Percentiles rank a stretch among this genome's conserved stretches.
phyloP scores from a whole-genome alignment of 306 rosid species.

The Trichosanthes truncata region DNA sequence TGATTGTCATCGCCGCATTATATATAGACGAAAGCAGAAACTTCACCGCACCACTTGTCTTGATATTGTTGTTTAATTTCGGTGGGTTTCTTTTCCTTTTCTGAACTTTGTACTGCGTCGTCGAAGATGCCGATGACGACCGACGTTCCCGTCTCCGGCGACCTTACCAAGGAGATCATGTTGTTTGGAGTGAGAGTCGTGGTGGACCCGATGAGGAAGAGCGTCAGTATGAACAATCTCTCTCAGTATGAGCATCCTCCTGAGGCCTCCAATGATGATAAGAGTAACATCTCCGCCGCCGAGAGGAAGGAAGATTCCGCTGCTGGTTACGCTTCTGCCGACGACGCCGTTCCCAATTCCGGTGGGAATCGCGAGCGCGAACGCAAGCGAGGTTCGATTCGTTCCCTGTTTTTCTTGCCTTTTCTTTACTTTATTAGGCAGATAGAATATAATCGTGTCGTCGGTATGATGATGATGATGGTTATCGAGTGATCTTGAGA shows the following conservation, averaged over 20 bases:
- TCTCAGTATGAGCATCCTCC: constrained; percentile 76
- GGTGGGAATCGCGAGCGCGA: constrained; percentile 69
- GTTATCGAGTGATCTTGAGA: neutral
- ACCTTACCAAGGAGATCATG: constrained; percentile 53
- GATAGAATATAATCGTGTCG: neutral
- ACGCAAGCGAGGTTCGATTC: constrained; percentile 78
- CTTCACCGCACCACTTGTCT: constrained; percentile 3
- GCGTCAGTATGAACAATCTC: constrained; percentile 90
- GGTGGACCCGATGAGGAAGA: constrained; percentile 93
- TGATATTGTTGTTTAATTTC: neutral
- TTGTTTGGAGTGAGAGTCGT: constrained; percentile 85
- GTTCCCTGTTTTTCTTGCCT: neutral
- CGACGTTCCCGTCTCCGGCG: neutral
- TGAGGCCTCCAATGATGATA: neutral
- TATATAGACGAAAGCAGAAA: neutral
- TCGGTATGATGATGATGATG: neutral
- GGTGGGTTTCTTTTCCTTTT: neutral
- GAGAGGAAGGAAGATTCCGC: constrained; percentile 29
- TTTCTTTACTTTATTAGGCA: neutral
- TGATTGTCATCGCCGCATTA: constrained; percentile 10
- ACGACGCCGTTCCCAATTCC: constrained; percentile 63
- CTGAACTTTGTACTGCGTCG: neutral
- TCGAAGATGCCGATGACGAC: constrained; percentile 5
- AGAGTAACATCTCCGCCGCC: constrained; percentile 4
- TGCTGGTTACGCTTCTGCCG: constrained; percentile 77